Evolutionary conservation across 768 basidiomycete genomes (phyloP), one percentile per base, ranked within the genome.

Genomic region (Mycena maculata): DNA sequence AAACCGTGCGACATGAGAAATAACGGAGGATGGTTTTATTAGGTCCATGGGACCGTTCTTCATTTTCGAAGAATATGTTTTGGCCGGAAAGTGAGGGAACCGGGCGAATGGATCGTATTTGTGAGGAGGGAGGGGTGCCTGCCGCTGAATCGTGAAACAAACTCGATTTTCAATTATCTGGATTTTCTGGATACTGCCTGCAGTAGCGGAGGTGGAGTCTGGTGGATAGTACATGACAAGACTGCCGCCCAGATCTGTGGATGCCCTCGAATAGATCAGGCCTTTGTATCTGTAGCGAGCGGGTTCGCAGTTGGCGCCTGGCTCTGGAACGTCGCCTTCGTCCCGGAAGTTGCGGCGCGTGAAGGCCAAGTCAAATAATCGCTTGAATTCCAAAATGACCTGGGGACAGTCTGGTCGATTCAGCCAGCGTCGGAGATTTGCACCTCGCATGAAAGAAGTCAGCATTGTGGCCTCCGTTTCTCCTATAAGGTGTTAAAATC

Each of bases 361-460:
- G 31, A 70, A 74, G 5, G 64, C 45, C 15, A 56, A 60, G 31
- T 61, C 60, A 27, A 68, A 68, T 6, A 68, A 15, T 3, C 39
- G 54, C 25, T 52, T 57, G n/a, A 68, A 58, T n/a, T 68, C 47
- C 20, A 31, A 49, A 15, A 68, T 54, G 12, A 63, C 62, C 0
- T 39, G 25, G 1, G 73, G 72, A 30, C 72, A 74, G 3, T 76
- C 48, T 18, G 72, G 65, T 4, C 58, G 45, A 44, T 38, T 42
- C 1, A 76, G 38, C 77, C 77, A 76, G 3, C 49, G 9, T 1
- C 54, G 50, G 4, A 76, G 56, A 15, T 54, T 70, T 0, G 70
- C 65, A 18, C 60, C 61, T 2, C 70, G 65, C 56, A 65, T 48
- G 18, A 50, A 68, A 1, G 70, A 64, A 22, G 45, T 63, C 28